Conservation (phyloP, 2,329 filamentous ascomycete genomes). For the Arthrobotrys megalospora region DNA sequence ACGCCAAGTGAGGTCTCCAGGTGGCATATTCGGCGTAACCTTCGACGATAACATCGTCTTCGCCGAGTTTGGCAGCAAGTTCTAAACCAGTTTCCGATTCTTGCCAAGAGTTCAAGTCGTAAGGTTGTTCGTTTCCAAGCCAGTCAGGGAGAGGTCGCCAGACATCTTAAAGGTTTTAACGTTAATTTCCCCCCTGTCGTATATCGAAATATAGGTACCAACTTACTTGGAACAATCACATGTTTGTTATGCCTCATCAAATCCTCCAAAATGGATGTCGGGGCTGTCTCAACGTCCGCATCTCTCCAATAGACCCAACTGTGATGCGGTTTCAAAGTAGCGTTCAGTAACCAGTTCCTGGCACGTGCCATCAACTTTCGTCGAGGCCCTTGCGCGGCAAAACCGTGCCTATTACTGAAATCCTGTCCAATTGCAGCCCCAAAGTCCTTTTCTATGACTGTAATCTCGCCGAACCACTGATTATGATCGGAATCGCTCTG, state of each 20-base stretch:
- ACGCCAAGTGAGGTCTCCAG: conserved; percentile 96
- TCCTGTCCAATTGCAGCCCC: conserved; percentile 98
- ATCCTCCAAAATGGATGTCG: conserved; percentile 96
- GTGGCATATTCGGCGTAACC: conserved; percentile 99
- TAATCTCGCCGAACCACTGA: conserved; percentile 93
- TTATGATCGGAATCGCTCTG: conserved; percentile 84
- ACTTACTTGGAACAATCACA: conserved; percentile 95
- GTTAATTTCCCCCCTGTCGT: conserved; percentile 63
- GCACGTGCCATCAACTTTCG: conserved; percentile 98
- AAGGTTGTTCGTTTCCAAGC: conserved; percentile 98
- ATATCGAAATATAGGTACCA: conserved; percentile 57
- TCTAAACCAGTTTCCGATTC: conserved; percentile 97
- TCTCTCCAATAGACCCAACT: conserved; percentile 99
- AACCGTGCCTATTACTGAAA: conserved; percentile 96
- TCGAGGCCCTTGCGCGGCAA: conserved; percentile 92
- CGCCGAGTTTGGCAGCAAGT: conserved; percentile 92
- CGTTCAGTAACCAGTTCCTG: conserved; percentile 95
- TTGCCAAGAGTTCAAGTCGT: conserved; percentile 99
- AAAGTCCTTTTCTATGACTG: conserved; percentile 98
- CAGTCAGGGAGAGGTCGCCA: conserved; percentile 99
- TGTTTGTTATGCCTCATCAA: conserved; percentile 99
- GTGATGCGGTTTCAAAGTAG: conserved; percentile 91
- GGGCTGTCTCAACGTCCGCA: conserved; percentile 97
- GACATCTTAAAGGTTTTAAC: conserved; percentile 76
- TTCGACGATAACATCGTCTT: conserved; percentile 98